Base-by-base conservation (phyloP, 1,284 basidiomycete genomes). In the Fomitopsis palustris region DNA sequence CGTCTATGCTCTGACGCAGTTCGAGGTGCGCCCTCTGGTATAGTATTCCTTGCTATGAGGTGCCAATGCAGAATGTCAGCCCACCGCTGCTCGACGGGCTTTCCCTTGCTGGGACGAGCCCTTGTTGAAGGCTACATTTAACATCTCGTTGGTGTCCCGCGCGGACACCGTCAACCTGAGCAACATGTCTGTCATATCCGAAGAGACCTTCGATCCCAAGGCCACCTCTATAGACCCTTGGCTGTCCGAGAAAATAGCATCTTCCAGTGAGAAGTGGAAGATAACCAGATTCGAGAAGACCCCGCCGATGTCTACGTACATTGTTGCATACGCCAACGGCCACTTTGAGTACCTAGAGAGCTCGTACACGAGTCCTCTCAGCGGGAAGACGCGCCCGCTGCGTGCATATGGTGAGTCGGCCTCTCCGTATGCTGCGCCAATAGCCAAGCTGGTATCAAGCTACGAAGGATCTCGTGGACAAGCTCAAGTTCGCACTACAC, bases 71-170 rank as follows among this genome's bases (percentile, higher is more conserved):
- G 19, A 8, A 21, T 38, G 10, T 16, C 27, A 98, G 87, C 88
- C 96, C 19, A 97, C 94, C 27, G 86, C 88, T 59, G 95, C 95
- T 4, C 81, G 95, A 60, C 81, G 85, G 55, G 88, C 89, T 10
- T 92, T 94, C 74, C 93, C 93, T 29, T 90, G 85, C 74, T 98
- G 93, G 92, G 96, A 98, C 72, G 95, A 98, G 73, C 96, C 96
- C 25, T 81, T 87, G 23, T 81, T 97, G 69, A 98, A 98, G 75
- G 91, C 95, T 6, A 95, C 88, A 2, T 97, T 92, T 74, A 71
- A 80, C 59, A 79, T 98, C 66, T 90, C 89, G 16, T 81, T 98
- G 80, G 85, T 99, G 65, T 94, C 94, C 35, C 87, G 88, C 62
- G 78, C 77, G n/a, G 81, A 85, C 67, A 91, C 89, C 0, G 85